Conservation (phyloP, 345 rosid species). For the Camelina sativa region DNA sequence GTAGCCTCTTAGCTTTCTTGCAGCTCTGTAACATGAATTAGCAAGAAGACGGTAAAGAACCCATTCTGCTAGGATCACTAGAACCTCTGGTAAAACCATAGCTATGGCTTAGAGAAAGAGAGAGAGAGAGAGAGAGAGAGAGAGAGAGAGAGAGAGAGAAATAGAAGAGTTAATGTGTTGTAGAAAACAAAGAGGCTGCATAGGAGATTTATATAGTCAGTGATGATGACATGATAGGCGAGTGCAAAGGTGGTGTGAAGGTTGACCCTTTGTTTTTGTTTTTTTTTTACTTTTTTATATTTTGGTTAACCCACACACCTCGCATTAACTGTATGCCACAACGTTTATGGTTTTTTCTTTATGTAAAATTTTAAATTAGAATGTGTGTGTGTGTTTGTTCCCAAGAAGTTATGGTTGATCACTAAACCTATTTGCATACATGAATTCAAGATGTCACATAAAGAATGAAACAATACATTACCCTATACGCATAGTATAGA, state of each 20-base stretch:
- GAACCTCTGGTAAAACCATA: constrained; percentile 61
- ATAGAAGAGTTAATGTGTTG: constrained; percentile 31
- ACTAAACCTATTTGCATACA: constrained; percentile 12
- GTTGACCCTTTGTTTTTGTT: constrained; percentile 35
- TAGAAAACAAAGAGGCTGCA: constrained; percentile 25
- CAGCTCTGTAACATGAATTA: constrained; percentile 67
- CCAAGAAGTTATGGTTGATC: constrained; percentile 41
- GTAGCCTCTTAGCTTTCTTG: constrained; percentile 62
- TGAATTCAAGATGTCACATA: not conserved
- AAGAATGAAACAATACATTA: constrained; percentile 3
- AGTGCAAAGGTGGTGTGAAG: constrained; percentile 45
- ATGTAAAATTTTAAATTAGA: not conserved
- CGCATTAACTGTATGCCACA: constrained; percentile 41
- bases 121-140: not conserved
- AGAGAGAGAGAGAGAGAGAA: not conserved
- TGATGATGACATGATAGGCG: constrained; percentile 41
- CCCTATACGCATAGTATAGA: not conserved
- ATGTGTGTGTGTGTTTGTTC: constrained; percentile 19
- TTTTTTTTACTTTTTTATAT: not conserved
- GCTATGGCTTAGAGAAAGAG: constrained; percentile 20
- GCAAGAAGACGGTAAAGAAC: constrained; percentile 63
- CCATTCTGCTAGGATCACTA: constrained; percentile 65
- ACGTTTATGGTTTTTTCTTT: constrained; percentile 7
- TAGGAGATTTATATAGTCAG: constrained; percentile 32
- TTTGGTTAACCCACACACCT: constrained; percentile 40